Base-by-base conservation (phyloP, 2,329 filamentous ascomycete genomes). In the Atkinsonella texensis region DNA sequence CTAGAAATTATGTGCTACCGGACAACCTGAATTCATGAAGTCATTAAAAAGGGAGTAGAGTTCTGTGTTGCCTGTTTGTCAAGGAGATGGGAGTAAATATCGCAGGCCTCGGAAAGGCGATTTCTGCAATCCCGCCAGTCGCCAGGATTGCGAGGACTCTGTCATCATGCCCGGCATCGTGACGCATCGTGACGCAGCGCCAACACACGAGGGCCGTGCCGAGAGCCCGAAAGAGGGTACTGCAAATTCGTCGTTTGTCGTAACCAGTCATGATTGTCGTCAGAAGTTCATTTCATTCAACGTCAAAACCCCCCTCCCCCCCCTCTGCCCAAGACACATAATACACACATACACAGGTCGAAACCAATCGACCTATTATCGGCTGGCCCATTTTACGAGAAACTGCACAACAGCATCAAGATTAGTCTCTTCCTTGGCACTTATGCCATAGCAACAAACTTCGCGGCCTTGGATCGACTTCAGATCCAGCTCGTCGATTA, bases 391-490 rank as follows among this genome's bases (percentile, higher is more conserved):
- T 59, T 89, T 91, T 68, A 98, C 91, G 66, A 98, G 75, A 87
- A 93, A 98, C 67, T 95, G 87, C 62, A 98, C 76, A 49, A 98
- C 93, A 7, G 91, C 93, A 65, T 98, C 91, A 58, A 98, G 81
- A 71, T 98, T 98, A 53, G 91, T 98, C 72, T 98, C 93, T 68
- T 97, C 91, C 70, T 97, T 97, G 55, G 91, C 93, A 67, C 90
- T 96, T 72, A 98, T 96, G 55, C 91, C 91, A 69, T 98, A 98
- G 72, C 93, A 97, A 72, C 89, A 95, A 60, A 98, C 91, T 69
- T 98, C 93, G 51, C 93, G 87, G 62, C 89, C 85, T 54, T 84
- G 86, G 66, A 98, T 89, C 59, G 81, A 82, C 68, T 93, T 95
- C 53, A 98, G 78, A 61, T 95, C 84, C 70, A 98, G 79, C 56